phyloP scores from a whole-genome alignment of 1,284 basidiomycete species.

The Schizophyllum amplum region DNA sequence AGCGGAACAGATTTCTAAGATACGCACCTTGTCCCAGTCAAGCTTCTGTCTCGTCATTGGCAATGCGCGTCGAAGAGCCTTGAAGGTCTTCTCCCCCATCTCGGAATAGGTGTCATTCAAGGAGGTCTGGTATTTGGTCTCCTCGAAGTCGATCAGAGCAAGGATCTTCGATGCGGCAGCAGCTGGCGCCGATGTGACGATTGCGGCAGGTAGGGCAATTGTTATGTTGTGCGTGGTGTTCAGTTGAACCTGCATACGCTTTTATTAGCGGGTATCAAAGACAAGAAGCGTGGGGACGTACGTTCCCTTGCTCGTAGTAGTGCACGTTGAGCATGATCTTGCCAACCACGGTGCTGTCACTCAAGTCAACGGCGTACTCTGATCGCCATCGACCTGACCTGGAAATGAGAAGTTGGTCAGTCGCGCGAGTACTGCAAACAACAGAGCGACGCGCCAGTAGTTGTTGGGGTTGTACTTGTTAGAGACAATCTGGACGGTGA shows the following conservation, averaged over 20 bases:
- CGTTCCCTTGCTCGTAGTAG: constrained; percentile 96
- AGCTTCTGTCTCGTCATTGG: constrained; percentile 90
- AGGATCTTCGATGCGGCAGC: constrained; percentile 67
- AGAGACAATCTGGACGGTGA: constrained; percentile 77
- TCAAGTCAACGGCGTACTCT: constrained; percentile 59
- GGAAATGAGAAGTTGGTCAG: constrained; percentile 5
- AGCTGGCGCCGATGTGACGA: constrained; percentile 40
- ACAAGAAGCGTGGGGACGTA: constrained; percentile 25
- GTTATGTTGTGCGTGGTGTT: constrained; percentile 64
- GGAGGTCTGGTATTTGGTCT: constrained; percentile 68
- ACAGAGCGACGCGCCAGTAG: constrained; percentile 60
- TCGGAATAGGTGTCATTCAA: constrained; percentile 77
- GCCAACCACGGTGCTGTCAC: constrained; percentile 47
- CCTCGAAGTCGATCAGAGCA: constrained; percentile 73
- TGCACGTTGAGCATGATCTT: constrained; percentile 80
- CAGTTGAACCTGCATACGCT: constrained; percentile 71
- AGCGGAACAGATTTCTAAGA: background rate
- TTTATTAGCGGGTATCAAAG: constrained; percentile 5
- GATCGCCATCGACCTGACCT: constrained; percentile 94
- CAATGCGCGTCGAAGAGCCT: constrained; percentile 78
- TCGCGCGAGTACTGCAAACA: constrained; percentile 1
- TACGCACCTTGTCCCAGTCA: constrained; percentile 83
- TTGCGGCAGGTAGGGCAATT: constrained; percentile 53
- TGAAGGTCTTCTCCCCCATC: constrained; percentile 89
- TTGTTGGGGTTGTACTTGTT: constrained; percentile 92